Base-by-base conservation (phyloP, 768 basidiomycete species). In the Lentinula sp. region DNA sequence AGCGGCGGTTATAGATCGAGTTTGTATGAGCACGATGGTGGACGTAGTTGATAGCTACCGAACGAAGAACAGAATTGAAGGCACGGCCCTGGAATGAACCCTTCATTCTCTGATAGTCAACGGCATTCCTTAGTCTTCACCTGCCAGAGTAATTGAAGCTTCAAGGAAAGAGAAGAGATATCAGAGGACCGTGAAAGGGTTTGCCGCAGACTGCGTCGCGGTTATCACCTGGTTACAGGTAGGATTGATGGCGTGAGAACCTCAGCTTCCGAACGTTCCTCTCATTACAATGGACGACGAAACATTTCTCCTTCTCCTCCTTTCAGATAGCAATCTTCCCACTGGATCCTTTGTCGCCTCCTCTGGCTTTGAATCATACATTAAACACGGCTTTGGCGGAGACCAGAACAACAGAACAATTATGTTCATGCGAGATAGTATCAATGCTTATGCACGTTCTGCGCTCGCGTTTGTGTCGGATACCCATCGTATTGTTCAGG, bases 341-440 rank as follows among this genome's bases (percentile, higher is more conserved):
- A 98, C 96, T 0, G 97, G 97, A 39, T 89, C 96, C 1, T 99
- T 99, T 71, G 92, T 98, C 61, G 92, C 95, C 0, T 97, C 95
- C 1, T 84, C 92, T 2, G 96, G 96, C 1, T 81, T 98, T 62
- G 96, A 99, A 69, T 93, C 94, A 4, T 95, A 86, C 70, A 74
- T 84, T 43, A 87, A 89, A 31, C 97, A 99, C 70, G 97, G 94
- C 0, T 90, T 95, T 68, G 64, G 77, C 15, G 37, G 37, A 1
- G 69, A 57, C 57, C 65, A 70, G 21, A 64, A 71, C 18, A 63
- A 71, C n/a, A 61, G 74, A 32, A 81, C 80, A 21, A 68, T 85
- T 57, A 76, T 78, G 34, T 96, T 94, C 70, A 62, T 95, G 34
- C 79, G 80, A 43, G 83, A 88, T 70, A 89, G 85, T 66, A 75